Evolutionary conservation across 345 rosid genomes (phyloP), one percentile per base, ranked within the genome.

Genomic region (Linum trigynum): DNA sequence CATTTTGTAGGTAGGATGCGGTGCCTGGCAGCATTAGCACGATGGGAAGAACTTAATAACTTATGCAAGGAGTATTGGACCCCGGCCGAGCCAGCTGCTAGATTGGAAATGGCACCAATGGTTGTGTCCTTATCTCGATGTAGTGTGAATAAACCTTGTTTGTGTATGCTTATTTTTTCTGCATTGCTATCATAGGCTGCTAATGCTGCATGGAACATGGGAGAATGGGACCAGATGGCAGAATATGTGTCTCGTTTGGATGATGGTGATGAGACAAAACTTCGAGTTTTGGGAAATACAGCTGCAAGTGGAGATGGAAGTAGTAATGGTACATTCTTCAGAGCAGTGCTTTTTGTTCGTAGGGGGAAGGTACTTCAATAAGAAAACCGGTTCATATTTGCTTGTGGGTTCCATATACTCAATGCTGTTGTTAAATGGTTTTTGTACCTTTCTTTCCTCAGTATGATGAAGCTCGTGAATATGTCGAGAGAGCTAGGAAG

Each of bases 191-290:
- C 58, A 48, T 73, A 92, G 99, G 99, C 99, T 71, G 97, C 97
- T 73, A 53, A 11, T 48, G 99, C 99, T 82, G 99, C 99, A 67
- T 94, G 97, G 99, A 94, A 88, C 72, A 94, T 94, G 99, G 97
- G 97, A 58, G 97, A 94, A 72, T 94, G 99, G 99, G 97, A 94
- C 75, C 97, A 90, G 77, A 94, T 94, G 99, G 92, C 92, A 11
- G 99, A 94, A 78, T 94, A 90, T 80, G 97, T 88, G 61, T 88
- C 89, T 67, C 84, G 91, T 59, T 79, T 94, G 72, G 99, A 94
- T 67, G 95, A 94, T 81, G 97, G 97, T 39, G 99, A 94, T 81
- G 97, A 90, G 76, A 78, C 88, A 62, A 94, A 84, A 83, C 86
- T 85, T 17, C 78, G 96, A 60, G 86, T 78, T 73, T 82, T 90